Conservation (phyloP, 2,329 filamentous ascomycete species). For the Xylaria polymorpha region DNA sequence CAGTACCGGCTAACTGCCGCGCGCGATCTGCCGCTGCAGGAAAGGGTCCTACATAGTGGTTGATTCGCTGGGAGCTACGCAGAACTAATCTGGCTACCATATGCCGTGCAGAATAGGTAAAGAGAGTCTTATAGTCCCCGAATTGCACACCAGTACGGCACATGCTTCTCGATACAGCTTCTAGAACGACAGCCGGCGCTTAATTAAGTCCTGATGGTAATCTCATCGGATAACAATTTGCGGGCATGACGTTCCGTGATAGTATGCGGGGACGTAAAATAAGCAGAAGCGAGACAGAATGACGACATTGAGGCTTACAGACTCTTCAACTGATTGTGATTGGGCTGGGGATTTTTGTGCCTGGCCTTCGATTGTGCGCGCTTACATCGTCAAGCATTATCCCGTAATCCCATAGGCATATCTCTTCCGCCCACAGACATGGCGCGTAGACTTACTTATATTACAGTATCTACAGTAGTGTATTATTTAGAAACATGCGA, state of each 20-base stretch:
- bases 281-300: conserved; percentile 15
- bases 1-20: conserved; percentile 31
- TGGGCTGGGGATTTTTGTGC: background rate
- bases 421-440: background rate
- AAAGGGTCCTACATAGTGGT: background rate
- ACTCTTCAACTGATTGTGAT: conserved; percentile 3
- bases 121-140: background rate
- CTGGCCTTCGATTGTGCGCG: conserved; percentile 1
- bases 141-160: background rate
- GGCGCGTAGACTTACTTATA: background rate
- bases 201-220: conserved; percentile 18
- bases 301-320: conserved; percentile 20
- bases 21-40: conserved; percentile 28
- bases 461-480: background rate
- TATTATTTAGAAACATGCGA: background rate
- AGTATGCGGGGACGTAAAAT: background rate
- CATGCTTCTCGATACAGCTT: conserved; percentile 3
- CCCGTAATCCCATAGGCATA: background rate
- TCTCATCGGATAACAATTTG: conserved; percentile 20
- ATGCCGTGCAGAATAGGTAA: background rate
- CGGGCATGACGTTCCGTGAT: conserved; percentile 10
- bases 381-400: background rate
- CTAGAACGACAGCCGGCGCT: conserved; percentile 29
- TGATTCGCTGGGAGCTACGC: conserved; percentile 27
- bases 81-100: conserved; percentile 1